Conservation (phyloP, 768 basidiomycete species). For the Leccinum obscurum region DNA sequence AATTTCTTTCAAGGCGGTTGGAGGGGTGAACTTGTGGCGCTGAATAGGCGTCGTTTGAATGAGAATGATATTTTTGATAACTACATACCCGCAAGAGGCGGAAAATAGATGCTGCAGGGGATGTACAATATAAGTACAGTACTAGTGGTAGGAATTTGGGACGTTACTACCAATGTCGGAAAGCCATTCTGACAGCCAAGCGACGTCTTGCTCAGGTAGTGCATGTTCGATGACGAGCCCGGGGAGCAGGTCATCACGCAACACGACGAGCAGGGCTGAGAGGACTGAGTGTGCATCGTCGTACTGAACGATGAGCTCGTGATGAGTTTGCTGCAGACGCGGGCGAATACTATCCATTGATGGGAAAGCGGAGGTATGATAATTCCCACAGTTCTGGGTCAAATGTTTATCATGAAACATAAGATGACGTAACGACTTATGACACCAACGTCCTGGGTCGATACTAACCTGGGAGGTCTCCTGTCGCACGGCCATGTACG, state of each 20-base stretch:
- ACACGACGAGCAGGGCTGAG: conserved; percentile 46
- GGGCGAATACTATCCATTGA: not conserved
- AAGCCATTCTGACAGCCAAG: conserved; percentile 63
- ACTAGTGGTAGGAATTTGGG: not conserved
- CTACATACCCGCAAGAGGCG: conserved; percentile 60
- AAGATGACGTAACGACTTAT: not conserved
- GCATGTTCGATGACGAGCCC: conserved; percentile 58
- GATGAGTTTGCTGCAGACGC: conserved; percentile 45
- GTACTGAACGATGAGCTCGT: conserved; percentile 51
- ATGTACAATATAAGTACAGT: not conserved
- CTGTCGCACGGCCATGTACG: not conserved
- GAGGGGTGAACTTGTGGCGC: conserved; percentile 67
- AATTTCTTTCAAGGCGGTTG: conserved; percentile 61
- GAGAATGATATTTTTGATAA: conserved; percentile 1
- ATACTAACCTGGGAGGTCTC: not conserved
- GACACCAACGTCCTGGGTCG: no score
- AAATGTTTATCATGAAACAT: not conserved
- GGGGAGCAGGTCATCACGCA: conserved; percentile 60
- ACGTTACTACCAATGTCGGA: conserved; percentile 54
- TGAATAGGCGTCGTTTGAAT: conserved; percentile 26
- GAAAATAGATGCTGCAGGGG: conserved; percentile 48
- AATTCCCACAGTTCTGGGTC: not conserved
- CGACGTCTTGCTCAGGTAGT: conserved; percentile 44
- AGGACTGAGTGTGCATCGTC: conserved; percentile 47
- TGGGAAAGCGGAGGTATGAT: not conserved